phyloP scores from a whole-genome alignment of 352 stramenopile species.

The Phytophthora rubi region DNA sequence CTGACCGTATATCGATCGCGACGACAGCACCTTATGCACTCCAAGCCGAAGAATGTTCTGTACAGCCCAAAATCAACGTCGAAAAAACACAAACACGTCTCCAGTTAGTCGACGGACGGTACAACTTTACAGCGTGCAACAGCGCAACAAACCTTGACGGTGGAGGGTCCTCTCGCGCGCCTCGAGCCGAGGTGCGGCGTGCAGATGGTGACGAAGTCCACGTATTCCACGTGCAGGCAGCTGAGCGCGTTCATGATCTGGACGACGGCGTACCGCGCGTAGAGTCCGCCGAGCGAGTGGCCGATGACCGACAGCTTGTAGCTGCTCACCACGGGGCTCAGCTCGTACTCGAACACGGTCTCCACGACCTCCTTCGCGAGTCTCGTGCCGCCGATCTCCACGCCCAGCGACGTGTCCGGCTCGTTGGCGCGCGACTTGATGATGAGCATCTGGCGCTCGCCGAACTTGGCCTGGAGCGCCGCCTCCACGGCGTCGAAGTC shows the following conservation, averaged over 20 bases:
- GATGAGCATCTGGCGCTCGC: constrained; percentile 55
- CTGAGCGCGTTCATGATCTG: constrained; percentile 59
- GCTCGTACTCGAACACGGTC: constrained; percentile 62
- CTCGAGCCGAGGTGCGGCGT: constrained; percentile 81
- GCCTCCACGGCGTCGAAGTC: constrained; percentile 74
- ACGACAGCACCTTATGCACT: constrained; percentile 73
- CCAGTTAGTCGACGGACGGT: constrained; percentile 5
- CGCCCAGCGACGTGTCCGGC: constrained; percentile 65
- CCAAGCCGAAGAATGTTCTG: constrained; percentile 76
- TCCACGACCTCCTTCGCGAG: constrained; percentile 74
- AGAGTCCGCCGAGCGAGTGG: constrained; percentile 82
- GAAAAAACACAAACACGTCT: neutral
- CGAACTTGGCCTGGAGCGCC: constrained; percentile 54
- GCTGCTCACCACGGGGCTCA: constrained; percentile 48
- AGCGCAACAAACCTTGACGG: constrained; percentile 57
- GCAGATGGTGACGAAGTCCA: constrained; percentile 83
- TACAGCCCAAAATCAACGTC: constrained; percentile 3
- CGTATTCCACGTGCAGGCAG: constrained; percentile 69
- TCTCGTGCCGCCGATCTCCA: constrained; percentile 66
- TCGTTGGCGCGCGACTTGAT: constrained; percentile 74
- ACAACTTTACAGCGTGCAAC: neutral
- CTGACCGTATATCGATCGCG: constrained; percentile 70
- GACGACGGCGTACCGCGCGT: constrained; percentile 71
- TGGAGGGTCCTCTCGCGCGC: constrained; percentile 62
- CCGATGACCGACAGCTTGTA: constrained; percentile 78